A percentile compares a stretch with the other conserved stretches of the same genome.
Conservation (phyloP, 2,329 filamentous ascomycete species). For the Talaromyces sp. region DNA sequence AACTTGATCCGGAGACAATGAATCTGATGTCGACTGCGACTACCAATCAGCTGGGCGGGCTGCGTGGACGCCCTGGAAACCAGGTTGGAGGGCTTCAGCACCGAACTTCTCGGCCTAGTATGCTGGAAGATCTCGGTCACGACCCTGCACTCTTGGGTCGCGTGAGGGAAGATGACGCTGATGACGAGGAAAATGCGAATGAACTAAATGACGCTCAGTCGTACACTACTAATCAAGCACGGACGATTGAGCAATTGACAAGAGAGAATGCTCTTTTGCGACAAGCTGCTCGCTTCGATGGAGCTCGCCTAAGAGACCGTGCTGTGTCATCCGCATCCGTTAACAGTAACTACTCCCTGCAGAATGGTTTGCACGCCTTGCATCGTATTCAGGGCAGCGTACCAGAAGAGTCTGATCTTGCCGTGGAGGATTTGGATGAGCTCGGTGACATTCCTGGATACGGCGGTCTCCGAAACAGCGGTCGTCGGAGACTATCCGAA, state of each 20-base stretch:
- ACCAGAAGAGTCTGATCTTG: constrained; percentile 46
- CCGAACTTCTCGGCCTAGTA: constrained; percentile 65
- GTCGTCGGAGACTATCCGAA: constrained; percentile 46
- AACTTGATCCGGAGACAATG: constrained; percentile 68
- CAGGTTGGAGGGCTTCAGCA: constrained; percentile 72
- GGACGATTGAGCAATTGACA: constrained; percentile 48
- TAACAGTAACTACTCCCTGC: constrained; percentile 34
- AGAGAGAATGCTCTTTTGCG: constrained; percentile 49
- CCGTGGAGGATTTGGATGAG: constrained; percentile 48
- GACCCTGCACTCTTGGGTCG: constrained; percentile 48
- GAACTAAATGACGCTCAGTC: constrained; percentile 40
- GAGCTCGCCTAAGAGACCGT: constrained; percentile 39
- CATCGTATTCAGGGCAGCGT: constrained; percentile 44
- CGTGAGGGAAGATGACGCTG: constrained; percentile 50
- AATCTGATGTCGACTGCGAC: constrained; percentile 36
- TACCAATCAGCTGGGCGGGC: constrained; percentile 30
- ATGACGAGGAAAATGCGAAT: constrained; percentile 37
- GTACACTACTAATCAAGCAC: constrained; percentile 42
- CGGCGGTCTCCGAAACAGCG: constrained; percentile 38
- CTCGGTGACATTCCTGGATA: constrained; percentile 40
- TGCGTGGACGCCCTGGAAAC: constrained; percentile 39
- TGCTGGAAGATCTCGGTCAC: constrained; percentile 48
- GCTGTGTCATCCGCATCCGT: constrained; percentile 42
- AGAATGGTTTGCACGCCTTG: constrained; percentile 32
- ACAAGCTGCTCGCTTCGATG: constrained; percentile 45